Percentiles rank a stretch among this genome's conserved stretches.
phyloP scores from a whole-genome alignment of 2,329 filamentous ascomycete genomes.

The Cryphonectria parasitica region DNA sequence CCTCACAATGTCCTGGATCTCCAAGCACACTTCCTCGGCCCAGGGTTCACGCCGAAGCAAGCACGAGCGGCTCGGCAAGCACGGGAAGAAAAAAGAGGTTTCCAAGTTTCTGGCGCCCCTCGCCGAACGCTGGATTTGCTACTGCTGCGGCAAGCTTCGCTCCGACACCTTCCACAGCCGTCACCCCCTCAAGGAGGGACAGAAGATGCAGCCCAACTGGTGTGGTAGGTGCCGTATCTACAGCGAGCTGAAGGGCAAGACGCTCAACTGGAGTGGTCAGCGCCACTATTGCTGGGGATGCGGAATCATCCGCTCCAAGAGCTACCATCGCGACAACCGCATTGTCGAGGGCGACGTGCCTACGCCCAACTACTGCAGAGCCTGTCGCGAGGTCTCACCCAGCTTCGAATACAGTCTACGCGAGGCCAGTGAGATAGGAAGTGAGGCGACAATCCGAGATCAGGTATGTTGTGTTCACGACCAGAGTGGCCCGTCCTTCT shows the following conservation, averaged over 20 bases:
- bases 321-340: constrained; percentile 25
- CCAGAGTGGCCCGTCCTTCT: neutral
- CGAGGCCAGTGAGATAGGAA: constrained; percentile 27
- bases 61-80: constrained; percentile 26
- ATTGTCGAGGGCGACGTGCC: constrained; percentile 13
- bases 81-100: constrained; percentile 23
- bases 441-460: constrained; percentile 12
- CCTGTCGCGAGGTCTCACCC: constrained; percentile 25
- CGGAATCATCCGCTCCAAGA: constrained; percentile 28
- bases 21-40: constrained; percentile 14
- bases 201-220: constrained; percentile 40
- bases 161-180: constrained; percentile 45
- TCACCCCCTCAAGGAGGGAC: constrained; percentile 38
- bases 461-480: constrained; percentile 14
- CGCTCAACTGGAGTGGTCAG: constrained; percentile 21
- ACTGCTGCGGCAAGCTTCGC: constrained; percentile 44
- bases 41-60: constrained; percentile 19
- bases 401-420: constrained; percentile 23
- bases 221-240: constrained; percentile 42
- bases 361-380: constrained; percentile 28
- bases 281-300: constrained; percentile 30
- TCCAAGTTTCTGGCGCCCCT: constrained; percentile 21
- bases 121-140: constrained; percentile 44
- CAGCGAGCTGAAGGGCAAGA: constrained; percentile 12
- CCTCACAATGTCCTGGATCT: constrained; percentile 11